Evolutionary conservation across 805 yeast genomes (phyloP).

Genomic region (Yarrowia deformans): DNA sequence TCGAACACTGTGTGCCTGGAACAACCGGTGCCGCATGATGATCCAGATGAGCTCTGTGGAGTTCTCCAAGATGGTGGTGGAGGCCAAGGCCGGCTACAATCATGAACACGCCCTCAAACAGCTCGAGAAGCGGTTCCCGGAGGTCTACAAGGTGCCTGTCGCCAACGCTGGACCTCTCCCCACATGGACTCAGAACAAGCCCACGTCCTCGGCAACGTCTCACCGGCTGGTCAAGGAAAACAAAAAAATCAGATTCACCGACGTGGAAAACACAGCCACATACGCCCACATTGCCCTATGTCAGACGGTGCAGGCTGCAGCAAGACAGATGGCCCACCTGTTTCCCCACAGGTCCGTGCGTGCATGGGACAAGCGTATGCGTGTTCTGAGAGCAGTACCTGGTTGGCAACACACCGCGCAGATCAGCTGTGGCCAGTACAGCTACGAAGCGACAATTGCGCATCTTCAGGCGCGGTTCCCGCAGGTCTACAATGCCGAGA

Average conservation of each 20-base stretch:
- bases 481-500: slow-evolving; percentile 7
- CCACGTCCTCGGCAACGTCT: background rate
- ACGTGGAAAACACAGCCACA: slow-evolving; percentile 26
- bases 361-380: slow-evolving; percentile 38
- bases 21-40: slow-evolving; percentile 31
- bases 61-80: slow-evolving; percentile 4
- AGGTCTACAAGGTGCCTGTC: slow-evolving; percentile 12
- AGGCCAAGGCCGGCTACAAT: slow-evolving; percentile 17
- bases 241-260: slow-evolving; percentile 24
- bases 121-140: slow-evolving; percentile 28
- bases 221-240: slow-evolving; percentile 34
- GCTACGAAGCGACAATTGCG: slow-evolving; percentile 6
- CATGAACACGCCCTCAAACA: slow-evolving; percentile 13
- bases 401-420: slow-evolving; percentile 27
- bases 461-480: slow-evolving; percentile 29
- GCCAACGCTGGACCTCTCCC: background rate
- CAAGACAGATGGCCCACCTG: slow-evolving; percentile 35
- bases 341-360: slow-evolving; percentile 35
- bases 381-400: slow-evolving; percentile 12
- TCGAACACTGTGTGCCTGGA: slow-evolving; percentile 28
- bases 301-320: slow-evolving; percentile 35
- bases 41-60: slow-evolving; percentile 20
- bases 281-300: slow-evolving; percentile 24
- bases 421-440: background rate
- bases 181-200: slow-evolving; percentile 19